Evolutionary conservation across 306 rosid species (phyloP).

Genomic region (Pachyrhizus erosus): DNA sequence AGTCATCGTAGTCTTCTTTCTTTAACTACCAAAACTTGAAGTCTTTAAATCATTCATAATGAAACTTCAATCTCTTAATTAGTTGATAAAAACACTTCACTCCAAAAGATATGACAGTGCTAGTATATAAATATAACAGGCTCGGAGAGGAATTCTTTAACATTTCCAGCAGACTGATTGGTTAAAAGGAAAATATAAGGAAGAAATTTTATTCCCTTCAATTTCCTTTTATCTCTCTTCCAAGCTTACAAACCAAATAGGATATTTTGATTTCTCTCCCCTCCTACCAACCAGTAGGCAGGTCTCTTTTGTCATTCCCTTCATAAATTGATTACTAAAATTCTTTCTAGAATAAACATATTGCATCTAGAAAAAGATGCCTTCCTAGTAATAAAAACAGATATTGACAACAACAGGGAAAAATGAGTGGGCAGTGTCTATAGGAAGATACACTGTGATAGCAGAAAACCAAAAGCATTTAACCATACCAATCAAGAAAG

Average conservation of each 20-base stretch:
- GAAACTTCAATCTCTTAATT: background rate
- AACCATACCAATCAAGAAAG: slow-evolving; percentile 97
- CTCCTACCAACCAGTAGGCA: background rate
- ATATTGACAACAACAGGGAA: slow-evolving; percentile 27
- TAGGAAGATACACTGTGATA: slow-evolving; percentile 20
- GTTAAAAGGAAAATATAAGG: no score
- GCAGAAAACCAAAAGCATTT: slow-evolving; percentile 37
- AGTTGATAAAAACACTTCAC: background rate
- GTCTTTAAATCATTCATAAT: no score
- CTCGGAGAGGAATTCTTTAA: background rate
- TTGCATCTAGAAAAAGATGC: background rate
- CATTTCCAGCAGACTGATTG: background rate
- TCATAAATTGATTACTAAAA: slow-evolving; percentile 33
- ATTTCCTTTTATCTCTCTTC: background rate
- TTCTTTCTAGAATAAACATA: background rate
- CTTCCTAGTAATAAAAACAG: slow-evolving; percentile 24
- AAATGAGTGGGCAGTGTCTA: background rate
- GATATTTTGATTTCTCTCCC: background rate
- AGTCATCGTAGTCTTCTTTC: no score
- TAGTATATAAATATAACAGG: background rate
- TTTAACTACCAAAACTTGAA: no score
- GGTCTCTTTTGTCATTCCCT: slow-evolving; percentile 13
- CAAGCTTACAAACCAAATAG: background rate
- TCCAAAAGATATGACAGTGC: background rate
- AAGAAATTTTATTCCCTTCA: no score